Percentiles rank a stretch among this genome's conserved stretches.
These are phyloP conservation scores for Prunus padus DNA, from an alignment of 306 rosid species.

Conservation along the genomic window DNA sequence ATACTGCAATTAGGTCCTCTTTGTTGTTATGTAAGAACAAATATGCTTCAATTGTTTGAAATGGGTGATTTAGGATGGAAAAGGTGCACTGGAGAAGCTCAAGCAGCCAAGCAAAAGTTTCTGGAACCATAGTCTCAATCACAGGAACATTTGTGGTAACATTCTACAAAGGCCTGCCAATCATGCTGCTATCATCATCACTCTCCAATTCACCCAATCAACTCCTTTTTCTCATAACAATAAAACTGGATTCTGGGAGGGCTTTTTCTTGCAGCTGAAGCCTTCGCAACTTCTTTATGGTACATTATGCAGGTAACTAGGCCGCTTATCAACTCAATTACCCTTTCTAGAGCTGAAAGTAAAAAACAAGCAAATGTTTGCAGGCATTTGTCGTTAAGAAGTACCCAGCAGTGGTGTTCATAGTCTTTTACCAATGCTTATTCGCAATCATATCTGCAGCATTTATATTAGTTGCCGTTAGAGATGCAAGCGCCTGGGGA, in stretches of 20 bases:
- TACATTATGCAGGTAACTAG: conserved; percentile 27
- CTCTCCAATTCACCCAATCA: background rate
- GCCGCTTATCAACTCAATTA: background rate
- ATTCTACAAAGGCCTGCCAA: conserved; percentile 44
- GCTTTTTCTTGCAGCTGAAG: conserved; percentile 20
- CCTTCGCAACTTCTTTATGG: conserved; percentile 34
- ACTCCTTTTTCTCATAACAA: conserved; percentile 15
- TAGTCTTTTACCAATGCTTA: conserved; percentile 26
- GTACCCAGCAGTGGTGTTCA: conserved; percentile 31
- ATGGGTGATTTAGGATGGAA: conserved; percentile 44
- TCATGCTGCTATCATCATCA: conserved; percentile 16
- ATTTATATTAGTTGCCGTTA: conserved; percentile 28
- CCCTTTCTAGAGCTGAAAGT: background rate
- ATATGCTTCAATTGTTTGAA: background rate
- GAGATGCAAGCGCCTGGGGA: conserved; percentile 37
- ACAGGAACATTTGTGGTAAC: conserved; percentile 46
- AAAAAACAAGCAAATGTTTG: conserved; percentile 7
- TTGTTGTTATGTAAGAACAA: background rate
- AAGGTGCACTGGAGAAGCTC: conserved; percentile 27
- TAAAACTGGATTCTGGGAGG: conserved; percentile 28
- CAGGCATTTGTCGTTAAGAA: conserved; percentile 36
- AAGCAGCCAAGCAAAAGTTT: conserved; percentile 42
- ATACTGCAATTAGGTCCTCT: background rate
- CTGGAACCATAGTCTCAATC: conserved; percentile 43
- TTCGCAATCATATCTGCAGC: conserved; percentile 27